Evolutionary conservation across 441 rosid species (phyloP), one percentile per base, ranked within the genome.

Genomic region (Pelargonium myrrhifolium): DNA sequence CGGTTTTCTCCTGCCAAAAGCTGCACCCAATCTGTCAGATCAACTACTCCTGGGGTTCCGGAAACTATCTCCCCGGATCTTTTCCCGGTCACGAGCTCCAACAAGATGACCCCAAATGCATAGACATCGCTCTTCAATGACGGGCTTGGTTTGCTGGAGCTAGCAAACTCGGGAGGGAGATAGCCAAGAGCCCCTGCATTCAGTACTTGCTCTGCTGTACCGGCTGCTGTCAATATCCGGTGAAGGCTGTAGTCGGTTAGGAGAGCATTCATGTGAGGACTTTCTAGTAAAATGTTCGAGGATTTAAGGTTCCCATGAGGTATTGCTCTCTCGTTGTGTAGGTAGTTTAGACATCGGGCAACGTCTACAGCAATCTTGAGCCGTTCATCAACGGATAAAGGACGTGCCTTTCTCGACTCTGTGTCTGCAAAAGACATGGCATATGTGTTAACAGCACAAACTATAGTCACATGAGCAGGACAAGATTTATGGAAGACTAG

Each of bases 301-400:
- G 93, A 87, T 72, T 87, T 87, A 11, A 87, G 86, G 82, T 87
- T 87, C 63, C 93, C 93, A 58, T 87, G 93, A 6, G 93, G 93
- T 71, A 87, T 87, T 66, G 89, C 83, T 74, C 76, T 75, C 72
- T 83, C 87, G 6, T 82, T 86, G 68, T 87, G 93, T 8, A 87
- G 83, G 81, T 81, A 85, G 79, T 76, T 84, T 70, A 84, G 84
- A 76, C 93, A 87, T 64, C 83, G 74, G 2, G 89, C 83, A 65
- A 82, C 80, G 70, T 87, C 88, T 0, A 82, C 74, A 62, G 84
- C 79, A 21, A 85, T 70, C 70, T 70, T 76, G 56, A 87, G 83
- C 47, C 89, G 84, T 59, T 75, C 71, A 15, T 81, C 79, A 2
- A 84, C 76, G 21, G 85, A 74, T 65, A 85, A 75, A 12, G 82